Percentiles rank a stretch among this genome's conserved stretches.
Conservation (phyloP, 371 early-diverging fungal genomes). For the Mortierella sp. region DNA sequence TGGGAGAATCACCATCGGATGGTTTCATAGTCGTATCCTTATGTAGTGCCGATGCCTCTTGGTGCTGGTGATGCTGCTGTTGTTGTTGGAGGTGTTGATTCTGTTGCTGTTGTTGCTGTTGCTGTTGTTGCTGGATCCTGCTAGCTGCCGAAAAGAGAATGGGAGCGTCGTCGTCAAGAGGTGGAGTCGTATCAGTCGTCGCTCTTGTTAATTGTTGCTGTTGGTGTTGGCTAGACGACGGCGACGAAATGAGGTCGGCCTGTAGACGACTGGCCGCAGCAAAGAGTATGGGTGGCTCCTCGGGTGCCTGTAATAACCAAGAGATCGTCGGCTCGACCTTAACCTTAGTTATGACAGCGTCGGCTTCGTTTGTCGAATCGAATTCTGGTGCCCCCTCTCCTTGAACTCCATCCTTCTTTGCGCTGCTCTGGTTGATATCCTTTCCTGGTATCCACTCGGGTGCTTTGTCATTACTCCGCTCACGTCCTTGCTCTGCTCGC, state of each 20-base stretch:
- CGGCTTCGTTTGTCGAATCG: neutral
- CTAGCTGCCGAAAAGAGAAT: conserved; percentile 42
- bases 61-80: neutral
- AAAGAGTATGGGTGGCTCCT: conserved; percentile 38
- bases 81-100: neutral
- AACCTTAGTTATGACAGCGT: neutral
- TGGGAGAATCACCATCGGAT: conserved; percentile 14
- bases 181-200: neutral
- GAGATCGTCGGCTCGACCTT: neutral
- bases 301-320: neutral
- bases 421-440: neutral
- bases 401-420: neutral
- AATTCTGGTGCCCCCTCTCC: neutral
- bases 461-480: neutral
- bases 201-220: neutral
- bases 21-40: neutral
- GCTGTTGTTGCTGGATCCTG: conserved; percentile 31
- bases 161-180: conserved; percentile 19
- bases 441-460: neutral
- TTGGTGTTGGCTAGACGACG: conserved; percentile 7
- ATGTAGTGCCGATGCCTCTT: neutral
- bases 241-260: conserved; percentile 9
- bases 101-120: conserved; percentile 11
- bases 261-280: conserved; percentile 31
- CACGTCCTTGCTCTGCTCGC: conserved; percentile 1